phyloP scores from a whole-genome alignment of 2,329 filamentous ascomycete species.

The Trichoderma sp. region DNA sequence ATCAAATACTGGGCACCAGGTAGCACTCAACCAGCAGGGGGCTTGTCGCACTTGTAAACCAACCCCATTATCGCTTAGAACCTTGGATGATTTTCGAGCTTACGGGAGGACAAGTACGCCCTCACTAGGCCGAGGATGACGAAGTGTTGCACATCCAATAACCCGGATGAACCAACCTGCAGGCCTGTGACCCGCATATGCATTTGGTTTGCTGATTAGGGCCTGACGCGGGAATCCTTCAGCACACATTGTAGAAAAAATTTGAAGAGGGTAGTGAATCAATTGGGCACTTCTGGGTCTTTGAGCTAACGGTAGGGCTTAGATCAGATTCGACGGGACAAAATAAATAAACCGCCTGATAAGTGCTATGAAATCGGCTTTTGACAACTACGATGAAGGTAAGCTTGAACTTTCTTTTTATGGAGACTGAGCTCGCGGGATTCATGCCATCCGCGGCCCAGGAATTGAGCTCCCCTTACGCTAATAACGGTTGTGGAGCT shows the following conservation, averaged over 20 bases:
- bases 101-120: neutral
- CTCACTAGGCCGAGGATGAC: neutral
- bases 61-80: neutral
- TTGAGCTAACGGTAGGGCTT: neutral
- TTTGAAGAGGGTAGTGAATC: neutral
- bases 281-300: neutral
- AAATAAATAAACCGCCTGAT: neutral
- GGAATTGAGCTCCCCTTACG: neutral
- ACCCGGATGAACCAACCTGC: neutral
- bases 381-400: neutral
- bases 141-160: neutral
- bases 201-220: neutral
- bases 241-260: neutral
- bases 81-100: neutral
- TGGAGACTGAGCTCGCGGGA: neutral
- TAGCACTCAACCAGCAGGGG: neutral
- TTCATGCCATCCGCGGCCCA: neutral
- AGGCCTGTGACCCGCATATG: slow-evolving; percentile 4
- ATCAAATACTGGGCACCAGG: slow-evolving; percentile 16
- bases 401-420: slow-evolving; percentile 1
- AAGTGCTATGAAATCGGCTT: neutral
- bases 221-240: neutral
- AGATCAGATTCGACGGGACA: neutral
- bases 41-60: neutral
- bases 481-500: slow-evolving; percentile 9